Evolutionary conservation across 441 rosid species (phyloP), one percentile per base, ranked within the genome.

Genomic region (Aquilaria agallochum): DNA sequence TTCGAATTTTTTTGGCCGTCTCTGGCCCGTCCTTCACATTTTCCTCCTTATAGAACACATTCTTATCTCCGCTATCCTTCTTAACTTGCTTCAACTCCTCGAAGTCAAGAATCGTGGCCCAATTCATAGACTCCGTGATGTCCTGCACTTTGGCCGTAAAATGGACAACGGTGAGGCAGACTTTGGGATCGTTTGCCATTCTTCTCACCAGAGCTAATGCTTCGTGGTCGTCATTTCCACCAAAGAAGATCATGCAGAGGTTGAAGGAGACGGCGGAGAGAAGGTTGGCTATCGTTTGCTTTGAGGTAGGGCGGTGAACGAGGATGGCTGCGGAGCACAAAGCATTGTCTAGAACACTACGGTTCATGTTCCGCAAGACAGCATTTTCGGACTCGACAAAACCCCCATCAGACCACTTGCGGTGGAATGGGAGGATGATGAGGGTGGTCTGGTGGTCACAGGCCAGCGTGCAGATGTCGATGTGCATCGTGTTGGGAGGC

Each of bases 251-350:
- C 66, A 80, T 55, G 9, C 76, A 74, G 0, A 80, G 60, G 2
- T 66, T 66, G 9, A 42, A 33, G 5, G 50, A 27, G 15, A 4
- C 10, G 5, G 10, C 14, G 33, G 8, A 5, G 5, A 56, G 27
- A 49, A 31, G 31, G 55, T 60, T 13, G 2, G 10, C 11, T 11
- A 50, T 1, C 1, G 40, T 34, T 34, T 34, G 40, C 5, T 34
- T 34, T 3, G 40, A 34, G 53, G 51, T 63, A 14, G 80, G 78
- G 7, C 83, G 73, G 46, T 82, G 79, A 11, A 85, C 58, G 36
- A 78, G 66, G 48, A 85, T 77, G 5, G 85, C 92, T 0, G 83
- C 76, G 5, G 95, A 85, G 66, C 88, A 83, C 42, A 89, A 92
- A 10, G 88, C 82, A 15, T 68, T 79, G 5, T 77, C 76, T 3